phyloP scores from a whole-genome alignment of 2,329 filamentous ascomycete species.

The Didymosphaeria variabile region DNA sequence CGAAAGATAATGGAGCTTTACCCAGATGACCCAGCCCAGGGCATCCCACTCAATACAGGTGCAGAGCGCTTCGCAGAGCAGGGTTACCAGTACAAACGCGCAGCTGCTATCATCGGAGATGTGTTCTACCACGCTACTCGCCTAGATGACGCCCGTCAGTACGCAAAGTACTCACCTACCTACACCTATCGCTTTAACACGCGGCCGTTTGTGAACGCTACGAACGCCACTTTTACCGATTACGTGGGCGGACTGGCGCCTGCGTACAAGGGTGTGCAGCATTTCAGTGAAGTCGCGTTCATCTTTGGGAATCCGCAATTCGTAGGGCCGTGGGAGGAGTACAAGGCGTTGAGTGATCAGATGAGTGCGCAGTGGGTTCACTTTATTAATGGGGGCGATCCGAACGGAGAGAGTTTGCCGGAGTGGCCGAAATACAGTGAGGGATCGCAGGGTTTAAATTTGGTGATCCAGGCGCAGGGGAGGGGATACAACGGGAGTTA shows the following conservation, averaged over 20 bases:
- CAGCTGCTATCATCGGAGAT: conserved; percentile 63
- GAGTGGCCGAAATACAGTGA: conserved; percentile 55
- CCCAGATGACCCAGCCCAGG: conserved; percentile 43
- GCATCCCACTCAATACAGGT: conserved; percentile 47
- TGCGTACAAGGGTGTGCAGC: conserved; percentile 58
- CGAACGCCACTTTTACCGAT: conserved; percentile 47
- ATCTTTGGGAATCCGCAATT: conserved; percentile 56
- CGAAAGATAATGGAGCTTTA: conserved; percentile 45
- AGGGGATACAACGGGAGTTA: conserved; percentile 53
- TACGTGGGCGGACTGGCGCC: conserved; percentile 55
- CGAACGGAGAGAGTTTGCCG: conserved; percentile 46
- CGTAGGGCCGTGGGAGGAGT: conserved; percentile 50
- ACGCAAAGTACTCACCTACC: conserved; percentile 59
- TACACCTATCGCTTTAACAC: conserved; percentile 71
- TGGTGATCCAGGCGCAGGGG: conserved; percentile 57
- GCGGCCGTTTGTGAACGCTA: conserved; percentile 38
- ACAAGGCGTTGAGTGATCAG: conserved; percentile 52
- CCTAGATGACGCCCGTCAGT: conserved; percentile 51
- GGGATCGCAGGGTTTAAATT: conserved; percentile 49
- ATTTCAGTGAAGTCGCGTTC: conserved; percentile 63
- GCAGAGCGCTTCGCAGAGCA: conserved; percentile 41
- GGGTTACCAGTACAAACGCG: conserved; percentile 62
- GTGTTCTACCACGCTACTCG: conserved; percentile 66
- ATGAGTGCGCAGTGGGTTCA: conserved; percentile 58
- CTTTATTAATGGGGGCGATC: conserved; percentile 53